Conservation (phyloP, 2,329 filamentous ascomycete species). For the Pestalotiopsis sp. region DNA sequence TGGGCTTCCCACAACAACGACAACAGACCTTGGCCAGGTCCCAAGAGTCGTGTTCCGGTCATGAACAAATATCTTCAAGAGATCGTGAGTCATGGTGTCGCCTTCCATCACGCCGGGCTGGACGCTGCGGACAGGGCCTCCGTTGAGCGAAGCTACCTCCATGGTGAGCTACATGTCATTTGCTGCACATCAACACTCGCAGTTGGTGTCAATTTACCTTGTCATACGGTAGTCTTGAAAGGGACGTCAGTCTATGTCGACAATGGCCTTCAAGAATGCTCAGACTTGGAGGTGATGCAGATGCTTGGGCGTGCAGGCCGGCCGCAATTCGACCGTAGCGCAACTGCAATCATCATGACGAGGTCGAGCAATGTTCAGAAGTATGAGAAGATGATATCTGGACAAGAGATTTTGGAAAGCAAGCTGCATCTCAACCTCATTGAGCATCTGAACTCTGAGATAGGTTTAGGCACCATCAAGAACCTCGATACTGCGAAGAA, state of each 20-base stretch:
- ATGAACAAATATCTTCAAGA: constrained; percentile 61
- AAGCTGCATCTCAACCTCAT: constrained; percentile 77
- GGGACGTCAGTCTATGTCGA: constrained; percentile 71
- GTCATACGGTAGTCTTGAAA: constrained; percentile 82
- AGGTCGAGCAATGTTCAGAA: constrained; percentile 61
- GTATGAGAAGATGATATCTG: constrained; percentile 75
- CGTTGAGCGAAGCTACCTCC: constrained; percentile 69
- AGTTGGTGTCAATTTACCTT: constrained; percentile 81
- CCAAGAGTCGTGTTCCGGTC: constrained; percentile 52
- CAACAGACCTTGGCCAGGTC: constrained; percentile 65
- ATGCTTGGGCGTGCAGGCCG: constrained; percentile 85
- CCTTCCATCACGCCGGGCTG: constrained; percentile 82
- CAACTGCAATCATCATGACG: constrained; percentile 80
- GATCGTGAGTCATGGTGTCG: constrained; percentile 59
- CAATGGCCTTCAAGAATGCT: constrained; percentile 66
- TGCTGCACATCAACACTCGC: constrained; percentile 87
- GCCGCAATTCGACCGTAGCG: constrained; percentile 79
- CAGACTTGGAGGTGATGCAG: constrained; percentile 85
- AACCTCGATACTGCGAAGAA: constrained; percentile 65
- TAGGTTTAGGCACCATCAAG: constrained; percentile 72
- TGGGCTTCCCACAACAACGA: constrained; percentile 56
- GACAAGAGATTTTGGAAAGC: constrained; percentile 75
- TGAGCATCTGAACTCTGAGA: constrained; percentile 83
- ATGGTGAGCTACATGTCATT: constrained; percentile 75
- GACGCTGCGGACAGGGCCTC: constrained; percentile 62